These are phyloP conservation scores for Plasmodium gaboni DNA, from an alignment of 169 alveolate species.

Conservation along the genomic window DNA sequence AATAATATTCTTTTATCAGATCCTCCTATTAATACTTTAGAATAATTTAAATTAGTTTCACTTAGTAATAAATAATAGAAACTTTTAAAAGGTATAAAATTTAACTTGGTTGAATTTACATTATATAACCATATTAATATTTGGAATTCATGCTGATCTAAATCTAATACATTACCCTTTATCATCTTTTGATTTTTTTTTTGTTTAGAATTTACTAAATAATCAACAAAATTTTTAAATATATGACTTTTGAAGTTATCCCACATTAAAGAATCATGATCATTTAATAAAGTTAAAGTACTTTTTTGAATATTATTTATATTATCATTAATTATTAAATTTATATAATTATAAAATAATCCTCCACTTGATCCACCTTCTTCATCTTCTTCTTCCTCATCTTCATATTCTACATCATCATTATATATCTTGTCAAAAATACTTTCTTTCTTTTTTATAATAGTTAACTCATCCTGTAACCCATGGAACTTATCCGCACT, in stretches of 20 bases:
- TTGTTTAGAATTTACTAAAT: slow-evolving; percentile 44
- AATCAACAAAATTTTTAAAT: slow-evolving; percentile 68
- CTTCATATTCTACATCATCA: slow-evolving; percentile 32
- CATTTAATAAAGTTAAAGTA: slow-evolving; percentile 69
- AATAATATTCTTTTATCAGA: slow-evolving; percentile 31
- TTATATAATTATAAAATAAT: slow-evolving; percentile 63
- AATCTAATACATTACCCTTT: slow-evolving; percentile 47
- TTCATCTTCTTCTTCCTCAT: slow-evolving; percentile 12
- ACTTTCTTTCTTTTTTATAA: slow-evolving; percentile 43
- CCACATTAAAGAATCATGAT: slow-evolving; percentile 76
- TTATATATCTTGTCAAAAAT: slow-evolving; percentile 38
- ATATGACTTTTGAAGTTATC: slow-evolving; percentile 70
- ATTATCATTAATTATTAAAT: slow-evolving; percentile 72
- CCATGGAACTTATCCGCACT: not conserved
- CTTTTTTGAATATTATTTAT: slow-evolving; percentile 72
- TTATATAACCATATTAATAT: slow-evolving; percentile 75
- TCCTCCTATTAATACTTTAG: slow-evolving; percentile 45
- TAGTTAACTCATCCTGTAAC: slow-evolving; percentile 30
- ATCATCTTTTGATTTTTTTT: slow-evolving; percentile 55
- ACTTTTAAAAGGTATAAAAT: slow-evolving; percentile 69
- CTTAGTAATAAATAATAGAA: slow-evolving; percentile 57
- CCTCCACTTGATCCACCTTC: slow-evolving; percentile 1
- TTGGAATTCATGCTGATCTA: slow-evolving; percentile 76
- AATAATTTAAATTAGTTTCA: slow-evolving; percentile 70
- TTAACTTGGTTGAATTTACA: slow-evolving; percentile 40